phyloP scores from a whole-genome alignment of 2,329 filamentous ascomycete species.

The Ophiognomonia clavigignenti-juglandacearum region DNA sequence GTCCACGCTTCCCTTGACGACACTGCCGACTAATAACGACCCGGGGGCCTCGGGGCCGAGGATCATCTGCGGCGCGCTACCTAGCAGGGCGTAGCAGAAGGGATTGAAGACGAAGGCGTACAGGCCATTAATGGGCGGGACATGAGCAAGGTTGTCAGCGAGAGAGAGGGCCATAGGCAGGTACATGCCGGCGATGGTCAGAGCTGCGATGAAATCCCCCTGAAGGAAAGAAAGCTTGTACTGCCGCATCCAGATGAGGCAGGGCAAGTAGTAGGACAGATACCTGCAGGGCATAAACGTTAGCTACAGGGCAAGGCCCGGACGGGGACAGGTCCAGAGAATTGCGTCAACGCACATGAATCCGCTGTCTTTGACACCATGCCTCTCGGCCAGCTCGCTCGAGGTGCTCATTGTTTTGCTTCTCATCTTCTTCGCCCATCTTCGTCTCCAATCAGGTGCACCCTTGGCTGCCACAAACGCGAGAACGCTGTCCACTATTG shows the following conservation, averaged over 20 bases:
- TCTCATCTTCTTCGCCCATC: conserved; percentile 47
- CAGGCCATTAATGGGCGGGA: conserved; percentile 88
- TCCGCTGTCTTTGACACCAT: conserved; percentile 68
- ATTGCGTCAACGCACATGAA: conserved; percentile 56
- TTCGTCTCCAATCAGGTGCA: conserved; percentile 38
- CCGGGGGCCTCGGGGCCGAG: conserved; percentile 94
- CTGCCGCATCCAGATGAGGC: conserved; percentile 83
- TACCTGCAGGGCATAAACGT: conserved; percentile 53
- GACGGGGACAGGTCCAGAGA: not conserved
- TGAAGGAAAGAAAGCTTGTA: conserved; percentile 78
- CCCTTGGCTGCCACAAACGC: conserved; percentile 33
- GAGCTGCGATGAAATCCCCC: conserved; percentile 80
- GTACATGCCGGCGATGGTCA: conserved; percentile 99
- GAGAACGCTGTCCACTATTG: conserved; percentile 34
- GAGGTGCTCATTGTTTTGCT: conserved; percentile 70
- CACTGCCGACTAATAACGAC: conserved; percentile 81
- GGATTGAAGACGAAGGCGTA: conserved; percentile 95
- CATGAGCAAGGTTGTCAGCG: conserved; percentile 85
- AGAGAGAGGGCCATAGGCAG: conserved; percentile 95
- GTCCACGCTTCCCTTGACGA: conserved; percentile 74
- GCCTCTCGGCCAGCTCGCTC: conserved; percentile 62
- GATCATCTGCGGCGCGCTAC: conserved; percentile 88
- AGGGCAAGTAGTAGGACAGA: conserved; percentile 86
- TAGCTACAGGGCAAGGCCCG: not conserved
- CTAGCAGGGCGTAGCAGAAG: conserved; percentile 83